Evolutionary conservation across 2,329 filamentous ascomycete genomes (phyloP).

Genomic region (Aspergillus proliferans): DNA sequence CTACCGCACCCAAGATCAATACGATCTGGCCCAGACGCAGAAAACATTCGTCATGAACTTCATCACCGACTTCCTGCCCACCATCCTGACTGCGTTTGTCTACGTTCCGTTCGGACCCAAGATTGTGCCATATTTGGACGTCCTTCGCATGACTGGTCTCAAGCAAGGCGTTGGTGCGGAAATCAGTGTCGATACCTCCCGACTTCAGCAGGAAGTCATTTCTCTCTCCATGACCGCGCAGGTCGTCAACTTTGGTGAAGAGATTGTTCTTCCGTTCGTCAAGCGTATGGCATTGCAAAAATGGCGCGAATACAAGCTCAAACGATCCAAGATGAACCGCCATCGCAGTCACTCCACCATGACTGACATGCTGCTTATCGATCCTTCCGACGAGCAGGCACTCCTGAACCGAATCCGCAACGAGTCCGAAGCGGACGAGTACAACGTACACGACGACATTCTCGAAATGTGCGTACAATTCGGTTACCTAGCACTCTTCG

Average conservation of each 20-base stretch:
- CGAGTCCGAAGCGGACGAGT: constrained; percentile 73
- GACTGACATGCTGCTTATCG: constrained; percentile 49
- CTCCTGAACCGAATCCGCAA: constrained; percentile 77
- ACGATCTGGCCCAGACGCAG: constrained; percentile 75
- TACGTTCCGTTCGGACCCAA: constrained; percentile 86
- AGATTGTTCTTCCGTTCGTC: constrained; percentile 76
- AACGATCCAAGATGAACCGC: constrained; percentile 27
- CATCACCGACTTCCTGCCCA: constrained; percentile 87
- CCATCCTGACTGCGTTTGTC: constrained; percentile 88
- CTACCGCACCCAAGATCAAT: constrained; percentile 78
- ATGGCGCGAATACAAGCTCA: constrained; percentile 42
- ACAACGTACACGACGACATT: constrained; percentile 86
- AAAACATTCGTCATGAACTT: constrained; percentile 97
- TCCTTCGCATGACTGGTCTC: constrained; percentile 60
- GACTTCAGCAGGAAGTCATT: constrained; percentile 85
- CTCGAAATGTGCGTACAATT: constrained; percentile 89
- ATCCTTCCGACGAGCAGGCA: constrained; percentile 67
- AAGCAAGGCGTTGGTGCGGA: constrained; percentile 41
- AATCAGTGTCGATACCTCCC: constrained; percentile 75
- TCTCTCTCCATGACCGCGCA: constrained; percentile 95
- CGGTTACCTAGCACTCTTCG: constrained; percentile 87
- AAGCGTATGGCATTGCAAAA: constrained; percentile 74
- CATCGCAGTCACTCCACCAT: constrained; percentile 25
- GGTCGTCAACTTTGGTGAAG: constrained; percentile 77
- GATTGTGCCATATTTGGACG: constrained; percentile 76